Conservation (phyloP, 148 eudicot species). For the Chenopodium suecicum region DNA sequence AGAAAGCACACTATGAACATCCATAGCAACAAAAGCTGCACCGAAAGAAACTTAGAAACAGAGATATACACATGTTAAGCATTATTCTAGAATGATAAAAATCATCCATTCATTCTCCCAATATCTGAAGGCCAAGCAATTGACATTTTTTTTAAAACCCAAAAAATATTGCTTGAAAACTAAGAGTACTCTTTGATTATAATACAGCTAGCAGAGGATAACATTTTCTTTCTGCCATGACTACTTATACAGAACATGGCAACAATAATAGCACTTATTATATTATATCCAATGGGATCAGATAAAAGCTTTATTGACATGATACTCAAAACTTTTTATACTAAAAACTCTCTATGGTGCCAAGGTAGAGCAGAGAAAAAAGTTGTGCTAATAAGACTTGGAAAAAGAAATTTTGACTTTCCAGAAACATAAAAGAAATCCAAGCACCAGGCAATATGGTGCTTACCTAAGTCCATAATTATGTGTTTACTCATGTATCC, state of each 20-base stretch:
- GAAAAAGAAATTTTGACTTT: neutral
- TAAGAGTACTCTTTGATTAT: neutral
- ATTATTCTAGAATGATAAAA: neutral
- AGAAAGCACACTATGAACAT: slow-evolving; percentile 5
- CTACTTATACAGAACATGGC: neutral
- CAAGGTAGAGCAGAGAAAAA: neutral
- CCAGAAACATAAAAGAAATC: neutral
- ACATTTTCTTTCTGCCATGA: neutral
- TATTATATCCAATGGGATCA: neutral
- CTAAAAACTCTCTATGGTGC: neutral
- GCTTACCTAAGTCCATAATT: neutral
- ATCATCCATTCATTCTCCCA: neutral
- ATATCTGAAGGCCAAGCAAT: neutral
- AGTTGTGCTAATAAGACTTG: neutral
- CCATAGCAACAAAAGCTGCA: neutral
- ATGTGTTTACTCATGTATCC: too few species aligned
- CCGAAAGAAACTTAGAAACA: neutral
- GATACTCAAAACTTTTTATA: neutral
- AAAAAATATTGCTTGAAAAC: neutral
- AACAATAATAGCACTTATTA: neutral
- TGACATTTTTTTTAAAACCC: neutral
- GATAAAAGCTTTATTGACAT: neutral
- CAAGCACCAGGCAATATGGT: neutral
- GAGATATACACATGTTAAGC: neutral
- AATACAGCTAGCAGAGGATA: neutral